A percentile compares a stretch with the other conserved stretches of the same genome.
Conservation (phyloP, 2,329 filamentous ascomycete genomes). For the Tolypocladium inflatum region DNA sequence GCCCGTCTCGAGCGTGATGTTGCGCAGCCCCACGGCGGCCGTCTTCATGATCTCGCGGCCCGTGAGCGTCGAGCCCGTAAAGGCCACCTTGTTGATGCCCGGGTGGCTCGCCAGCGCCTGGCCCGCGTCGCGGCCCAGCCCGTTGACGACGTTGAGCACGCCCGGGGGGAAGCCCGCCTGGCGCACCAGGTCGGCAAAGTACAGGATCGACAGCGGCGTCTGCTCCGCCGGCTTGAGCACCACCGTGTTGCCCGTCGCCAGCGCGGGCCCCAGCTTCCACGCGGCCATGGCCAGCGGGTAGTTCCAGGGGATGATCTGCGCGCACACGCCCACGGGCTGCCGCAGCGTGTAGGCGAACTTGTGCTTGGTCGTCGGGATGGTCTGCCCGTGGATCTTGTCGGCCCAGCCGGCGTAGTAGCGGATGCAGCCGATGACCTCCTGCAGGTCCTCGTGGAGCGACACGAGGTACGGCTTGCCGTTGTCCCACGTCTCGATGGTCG, state of each 20-base stretch:
- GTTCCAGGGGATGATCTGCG: constrained; percentile 68
- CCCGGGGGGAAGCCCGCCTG: constrained; percentile 71
- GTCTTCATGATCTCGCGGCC: constrained; percentile 69
- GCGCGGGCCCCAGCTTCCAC: constrained; percentile 68
- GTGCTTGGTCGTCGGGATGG: constrained; percentile 56
- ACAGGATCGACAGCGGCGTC: constrained; percentile 55
- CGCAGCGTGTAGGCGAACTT: constrained; percentile 70
- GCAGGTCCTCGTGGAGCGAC: constrained; percentile 56
- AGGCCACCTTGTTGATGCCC: constrained; percentile 67
- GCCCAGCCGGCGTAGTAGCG: constrained; percentile 73
- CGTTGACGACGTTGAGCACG: constrained; percentile 68
- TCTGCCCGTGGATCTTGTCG: constrained; percentile 70
- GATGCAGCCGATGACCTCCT: constrained; percentile 32
- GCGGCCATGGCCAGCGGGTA: constrained; percentile 40
- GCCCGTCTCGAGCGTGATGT: constrained; percentile 57
- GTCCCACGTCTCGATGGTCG: constrained; percentile 66
- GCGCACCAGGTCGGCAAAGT: constrained; percentile 56
- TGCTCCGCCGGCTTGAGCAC: constrained; percentile 60
- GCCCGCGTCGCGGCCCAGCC: constrained; percentile 58
- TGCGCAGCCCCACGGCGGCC: constrained; percentile 56
- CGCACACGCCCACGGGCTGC: constrained; percentile 71
- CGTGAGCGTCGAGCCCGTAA: constrained; percentile 66
- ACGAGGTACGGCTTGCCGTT: constrained; percentile 61
- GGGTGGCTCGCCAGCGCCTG: constrained; percentile 58
- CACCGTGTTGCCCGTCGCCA: constrained; percentile 55